Evolutionary conservation across 495 filamentous ascomycete species (phyloP), one percentile per base, ranked within the genome.

Genomic region (Penicillium simplicissimum): DNA sequence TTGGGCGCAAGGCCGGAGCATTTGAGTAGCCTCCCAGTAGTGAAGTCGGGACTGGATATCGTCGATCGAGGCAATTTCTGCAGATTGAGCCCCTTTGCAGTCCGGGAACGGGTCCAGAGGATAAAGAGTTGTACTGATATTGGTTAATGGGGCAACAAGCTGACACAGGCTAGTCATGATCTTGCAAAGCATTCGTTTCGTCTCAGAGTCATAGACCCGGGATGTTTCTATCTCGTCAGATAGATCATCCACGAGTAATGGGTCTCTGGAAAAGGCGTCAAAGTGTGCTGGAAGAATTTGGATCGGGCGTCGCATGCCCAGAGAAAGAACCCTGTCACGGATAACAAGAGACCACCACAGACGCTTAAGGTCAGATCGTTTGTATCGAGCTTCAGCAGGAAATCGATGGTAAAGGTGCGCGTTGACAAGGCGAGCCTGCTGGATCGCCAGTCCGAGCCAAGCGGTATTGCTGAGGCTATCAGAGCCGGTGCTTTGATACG

Each of bases 131-230:
- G n/a, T 34, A 3, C 31, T 52, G 31, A 52, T 11, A 52, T 19
- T 52, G n/a, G 48, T 52, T 8, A 52, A 17, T 34, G 48, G 31
- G 23, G 25, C 23, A 52, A 21, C 48, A 33, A 52, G 48, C 3
- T 21, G 48, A 34, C 48, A 52, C 48, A 52, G 14, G 25, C 48
- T 52, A n/a, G 48, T 52, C 48, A 52, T 52, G 9, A 52, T 52
- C 31, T 34, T 28, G 31, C 48, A 52, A 34, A 52, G 48, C 13
- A 17, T 34, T 34, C 21, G 8, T 34, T 52, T 52, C 8, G 48
- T 52, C 14, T 52, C 48, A 11, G 48, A 4, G 31, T 52, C 48
- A 10, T 52, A 52, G 14, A 52, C 48, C 15, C 13, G 23, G 6
- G 48, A 52, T 3, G 48, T n/a, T 7, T 52, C 6, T 4, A 52